phyloP scores from a whole-genome alignment of 176 grass and related monocot species.

The Triticum dicoccoides region DNA sequence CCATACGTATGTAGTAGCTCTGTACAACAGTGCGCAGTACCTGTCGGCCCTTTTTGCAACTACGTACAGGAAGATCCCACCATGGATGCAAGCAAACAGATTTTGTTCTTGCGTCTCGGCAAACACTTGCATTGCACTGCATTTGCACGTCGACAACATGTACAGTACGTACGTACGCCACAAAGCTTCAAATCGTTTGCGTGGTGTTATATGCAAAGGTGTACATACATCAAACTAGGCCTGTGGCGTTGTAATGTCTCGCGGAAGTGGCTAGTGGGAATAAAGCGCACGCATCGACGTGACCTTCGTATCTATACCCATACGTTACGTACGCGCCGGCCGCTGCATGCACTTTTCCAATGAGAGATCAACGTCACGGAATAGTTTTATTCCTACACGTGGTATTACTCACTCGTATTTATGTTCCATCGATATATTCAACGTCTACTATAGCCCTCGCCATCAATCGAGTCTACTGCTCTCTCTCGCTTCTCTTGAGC shows the following conservation, averaged over 20 bases:
- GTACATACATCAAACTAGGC: not conserved
- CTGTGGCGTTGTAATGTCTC: not conserved
- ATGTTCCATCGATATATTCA: not conserved
- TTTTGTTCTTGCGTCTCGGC: not conserved
- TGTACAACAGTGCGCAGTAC: not conserved
- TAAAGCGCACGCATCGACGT: not conserved
- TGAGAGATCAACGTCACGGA: slow-evolving; percentile 38
- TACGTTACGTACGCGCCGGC: not conserved
- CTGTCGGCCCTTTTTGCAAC: not conserved
- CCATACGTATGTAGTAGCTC: not conserved
- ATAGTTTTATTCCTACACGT: slow-evolving; percentile 4
- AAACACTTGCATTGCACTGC: not conserved
- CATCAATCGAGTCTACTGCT: not conserved
- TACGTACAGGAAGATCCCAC: not conserved
- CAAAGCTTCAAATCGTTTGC: slow-evolving; percentile 12
- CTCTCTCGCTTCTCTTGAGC: not conserved
- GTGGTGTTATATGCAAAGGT: slow-evolving; percentile 16
- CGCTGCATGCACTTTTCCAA: not conserved
- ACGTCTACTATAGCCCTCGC: not conserved
- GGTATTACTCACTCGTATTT: not conserved
- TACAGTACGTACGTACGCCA: not conserved
- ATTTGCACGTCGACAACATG: not conserved
- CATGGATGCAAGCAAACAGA: not conserved
- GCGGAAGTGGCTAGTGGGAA: not conserved
- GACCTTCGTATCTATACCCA: slow-evolving; percentile 28